These are phyloP conservation scores for Pythium phragmiticola DNA, from an alignment of 352 stramenopile species.

Conservation along the genomic window DNA sequence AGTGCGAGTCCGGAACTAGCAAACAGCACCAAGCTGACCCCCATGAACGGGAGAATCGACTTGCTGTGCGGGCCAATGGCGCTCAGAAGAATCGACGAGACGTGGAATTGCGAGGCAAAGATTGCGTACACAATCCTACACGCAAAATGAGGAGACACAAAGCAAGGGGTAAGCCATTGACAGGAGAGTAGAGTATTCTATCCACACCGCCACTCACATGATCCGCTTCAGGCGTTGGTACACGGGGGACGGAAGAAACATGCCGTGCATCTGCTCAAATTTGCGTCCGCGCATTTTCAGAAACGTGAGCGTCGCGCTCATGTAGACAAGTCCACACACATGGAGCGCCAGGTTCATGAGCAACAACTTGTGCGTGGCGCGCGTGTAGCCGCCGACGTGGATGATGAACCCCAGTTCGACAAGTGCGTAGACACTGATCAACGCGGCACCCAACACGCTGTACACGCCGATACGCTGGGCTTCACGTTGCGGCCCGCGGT, in stretches of 20 bases:
- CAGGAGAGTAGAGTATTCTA: no score
- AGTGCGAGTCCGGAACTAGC: neutral
- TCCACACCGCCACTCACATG: constrained; percentile 10
- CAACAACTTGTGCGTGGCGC: neutral
- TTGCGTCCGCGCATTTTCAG: constrained; percentile 23
- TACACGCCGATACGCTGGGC: constrained; percentile 11
- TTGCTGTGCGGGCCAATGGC: neutral
- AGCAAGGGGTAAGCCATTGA: neutral
- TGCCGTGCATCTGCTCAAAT: constrained; percentile 29
- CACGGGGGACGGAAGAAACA: constrained; percentile 26
- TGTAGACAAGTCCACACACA: constrained; percentile 17
- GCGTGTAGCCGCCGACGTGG: constrained; percentile 12
- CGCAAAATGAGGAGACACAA: neutral
- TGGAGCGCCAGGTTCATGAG: constrained; percentile 6
- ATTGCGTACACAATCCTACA: constrained; percentile 26
- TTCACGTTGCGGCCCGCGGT: constrained; percentile 11
- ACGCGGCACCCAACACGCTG: neutral
- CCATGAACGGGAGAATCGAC: constrained; percentile 9
- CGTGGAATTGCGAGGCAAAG: constrained; percentile 23
- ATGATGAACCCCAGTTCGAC: constrained; percentile 8
- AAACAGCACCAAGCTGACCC: constrained; percentile 10
- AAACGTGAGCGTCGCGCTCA: constrained; percentile 6
- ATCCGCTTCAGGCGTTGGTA: constrained; percentile 29
- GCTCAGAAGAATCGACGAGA: constrained; percentile 17
- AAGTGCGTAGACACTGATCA: constrained; percentile 8